Evolutionary conservation across 2,329 filamentous ascomycete species (phyloP), one percentile per base, ranked within the genome.

Genomic region (Fusarium cicatricum): DNA sequence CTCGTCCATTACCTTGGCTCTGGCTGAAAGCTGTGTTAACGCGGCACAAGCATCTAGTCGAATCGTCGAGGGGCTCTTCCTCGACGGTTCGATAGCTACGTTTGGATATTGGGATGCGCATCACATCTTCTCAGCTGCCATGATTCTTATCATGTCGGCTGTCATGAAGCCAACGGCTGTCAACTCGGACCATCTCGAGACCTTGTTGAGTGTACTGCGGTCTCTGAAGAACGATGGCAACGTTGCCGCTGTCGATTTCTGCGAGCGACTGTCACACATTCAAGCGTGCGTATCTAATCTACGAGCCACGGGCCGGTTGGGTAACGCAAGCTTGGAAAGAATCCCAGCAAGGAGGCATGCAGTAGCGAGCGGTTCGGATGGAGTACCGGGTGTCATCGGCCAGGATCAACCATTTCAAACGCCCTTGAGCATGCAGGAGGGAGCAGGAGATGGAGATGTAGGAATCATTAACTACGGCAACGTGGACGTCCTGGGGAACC

Each of bases 91-190:
- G 0, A 62, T 70, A 1, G 71, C 71, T 3, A 72, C 69, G 0
- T 72, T 69, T 36, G 71, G 71, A 2, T 73, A 72, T 21, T 73
- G 69, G 70, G 71, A 73, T 15, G 71, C 71, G 1, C 71, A 73
- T 31, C 71, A 73, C 23, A 61, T 73, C 31, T 73, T 73, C 42
- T 71, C 71, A 2, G 69, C 71, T 0, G 60, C 71, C 1, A 68
- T 73, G 32, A 58, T 73, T 0, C 62, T 73, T 0, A 64, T 72
- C 46, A 71, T 73, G 49, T 72, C 71, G 10, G 71, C 71, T 0
- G 66, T 72, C 0, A 71, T 71, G 57, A 70, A 71, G 11, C 70
- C 71, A 0, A 64, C 62, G 0, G 60, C 64, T 0, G 54, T 63
- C 4, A 69, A 63, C 4, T 70, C 70, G 0, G 70, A 72, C 12